These are phyloP conservation scores for Zizania latifolia DNA, from an alignment of 176 grass and related monocot species.

Conservation along the genomic window DNA sequence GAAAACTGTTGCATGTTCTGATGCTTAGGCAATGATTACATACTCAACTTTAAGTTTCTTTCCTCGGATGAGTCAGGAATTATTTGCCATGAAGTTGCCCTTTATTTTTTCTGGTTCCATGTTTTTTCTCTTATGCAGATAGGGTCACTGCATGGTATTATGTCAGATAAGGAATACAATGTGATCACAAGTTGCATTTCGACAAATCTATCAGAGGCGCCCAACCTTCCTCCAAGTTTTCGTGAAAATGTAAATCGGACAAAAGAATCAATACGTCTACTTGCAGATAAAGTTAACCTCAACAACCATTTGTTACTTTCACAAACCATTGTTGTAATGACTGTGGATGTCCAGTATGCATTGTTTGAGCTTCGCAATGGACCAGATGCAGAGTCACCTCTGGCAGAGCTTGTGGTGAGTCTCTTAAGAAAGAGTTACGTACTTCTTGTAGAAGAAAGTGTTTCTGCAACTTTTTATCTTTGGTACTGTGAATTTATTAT, in stretches of 20 bases:
- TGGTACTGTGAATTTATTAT: not conserved
- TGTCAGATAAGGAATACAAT: constrained; percentile 96
- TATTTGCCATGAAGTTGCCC: not conserved
- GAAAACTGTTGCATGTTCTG: not conserved
- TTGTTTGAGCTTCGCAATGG: constrained; percentile 81
- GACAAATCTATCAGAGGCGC: constrained; percentile 75
- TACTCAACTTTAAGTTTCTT: not conserved
- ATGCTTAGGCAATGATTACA: not conserved
- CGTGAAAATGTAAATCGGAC: constrained; percentile 66
- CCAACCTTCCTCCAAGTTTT: constrained; percentile 87
- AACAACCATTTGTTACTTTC: constrained; percentile 73
- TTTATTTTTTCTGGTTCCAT: constrained; percentile 1
- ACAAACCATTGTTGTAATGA: constrained; percentile 65
- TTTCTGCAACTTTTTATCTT: not conserved
- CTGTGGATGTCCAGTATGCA: constrained; percentile 70
- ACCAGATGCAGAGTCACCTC: constrained; percentile 69
- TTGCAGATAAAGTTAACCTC: constrained; percentile 94
- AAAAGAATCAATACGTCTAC: constrained; percentile 82
- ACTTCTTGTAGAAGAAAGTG: not conserved
- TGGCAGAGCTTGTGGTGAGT: constrained; percentile 83
- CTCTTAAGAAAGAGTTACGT: not conserved
- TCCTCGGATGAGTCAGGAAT: not conserved
- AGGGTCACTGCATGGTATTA: constrained; percentile 74
- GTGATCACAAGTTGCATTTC: constrained; percentile 82
- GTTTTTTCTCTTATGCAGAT: constrained; percentile 46